phyloP scores from a whole-genome alignment of 345 rosid genomes.

The Barbarea vulgaris region DNA sequence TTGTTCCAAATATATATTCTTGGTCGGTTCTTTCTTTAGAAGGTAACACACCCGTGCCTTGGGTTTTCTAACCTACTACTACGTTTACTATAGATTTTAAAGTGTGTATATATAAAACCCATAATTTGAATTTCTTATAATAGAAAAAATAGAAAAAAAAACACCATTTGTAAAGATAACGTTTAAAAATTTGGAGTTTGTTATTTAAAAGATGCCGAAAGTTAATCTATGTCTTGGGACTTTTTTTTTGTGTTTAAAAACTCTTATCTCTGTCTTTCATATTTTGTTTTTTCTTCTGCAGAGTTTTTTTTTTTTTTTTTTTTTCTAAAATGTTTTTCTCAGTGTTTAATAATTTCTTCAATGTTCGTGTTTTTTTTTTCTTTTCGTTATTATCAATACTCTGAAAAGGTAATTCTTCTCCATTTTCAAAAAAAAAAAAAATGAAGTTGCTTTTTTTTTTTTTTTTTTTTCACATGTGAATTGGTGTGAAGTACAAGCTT shows the following conservation, averaged over 20 bases:
- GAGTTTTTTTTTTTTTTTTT: not conserved
- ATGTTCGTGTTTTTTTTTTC: not conserved
- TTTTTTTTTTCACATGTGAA: constrained; percentile 22
- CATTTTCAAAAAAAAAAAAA: not conserved
- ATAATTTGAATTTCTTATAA: not conserved
- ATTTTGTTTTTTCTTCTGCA: constrained; percentile 7
- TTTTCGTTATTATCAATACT: constrained; percentile 11
- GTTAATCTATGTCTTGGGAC: constrained; percentile 9
- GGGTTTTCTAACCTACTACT: not conserved
- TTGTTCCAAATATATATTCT: not conserved
- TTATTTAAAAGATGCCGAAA: constrained; percentile 18
- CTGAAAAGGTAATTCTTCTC: constrained; percentile 7
- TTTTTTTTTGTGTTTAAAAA: not conserved
- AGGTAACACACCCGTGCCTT: not conserved
- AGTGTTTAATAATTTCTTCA: not conserved
- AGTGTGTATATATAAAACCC: not conserved
- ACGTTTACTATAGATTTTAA: not conserved
- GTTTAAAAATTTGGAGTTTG: constrained; percentile 7
- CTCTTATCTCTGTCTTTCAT: not conserved
- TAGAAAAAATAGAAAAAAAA: not conserved
- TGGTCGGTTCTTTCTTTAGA: not conserved
- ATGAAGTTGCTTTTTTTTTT: not conserved
- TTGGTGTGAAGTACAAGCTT: constrained; percentile 20
- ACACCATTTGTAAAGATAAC: not conserved
- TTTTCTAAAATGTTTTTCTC: not conserved